Percentiles rank a stretch among this genome's conserved stretches.
phyloP scores from a whole-genome alignment of 2,329 filamentous ascomycete genomes.

The Pyrenochaeta sp. region DNA sequence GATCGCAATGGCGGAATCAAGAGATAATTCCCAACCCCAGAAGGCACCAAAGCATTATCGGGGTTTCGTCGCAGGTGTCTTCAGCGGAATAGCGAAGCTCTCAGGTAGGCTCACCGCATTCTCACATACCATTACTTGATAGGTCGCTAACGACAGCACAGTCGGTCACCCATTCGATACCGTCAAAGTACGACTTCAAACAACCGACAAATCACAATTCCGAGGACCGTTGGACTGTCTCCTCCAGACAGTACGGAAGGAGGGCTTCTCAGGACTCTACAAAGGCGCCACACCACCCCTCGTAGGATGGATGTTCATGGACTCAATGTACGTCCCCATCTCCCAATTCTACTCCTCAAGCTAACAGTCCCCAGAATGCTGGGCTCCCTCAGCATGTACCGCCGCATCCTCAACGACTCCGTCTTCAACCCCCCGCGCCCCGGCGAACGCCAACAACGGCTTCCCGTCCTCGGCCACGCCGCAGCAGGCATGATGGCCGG shows the following conservation, averaged over 20 bases:
- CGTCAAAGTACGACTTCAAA: slow-evolving; percentile 94
- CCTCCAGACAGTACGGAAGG: slow-evolving; percentile 81
- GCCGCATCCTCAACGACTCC: slow-evolving; percentile 79
- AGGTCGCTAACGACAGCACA: slow-evolving; percentile 37
- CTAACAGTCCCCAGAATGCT: slow-evolving; percentile 68
- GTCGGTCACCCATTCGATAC: slow-evolving; percentile 86
- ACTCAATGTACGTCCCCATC: slow-evolving; percentile 64
- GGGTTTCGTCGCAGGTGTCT: slow-evolving; percentile 97
- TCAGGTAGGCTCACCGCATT: slow-evolving; percentile 64
- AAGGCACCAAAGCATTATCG: slow-evolving; percentile 72
- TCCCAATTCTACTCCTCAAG: background rate
- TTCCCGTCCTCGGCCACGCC: slow-evolving; percentile 83
- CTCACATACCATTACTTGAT: background rate
- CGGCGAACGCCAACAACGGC: slow-evolving; percentile 53
- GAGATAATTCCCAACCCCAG: slow-evolving; percentile 33
- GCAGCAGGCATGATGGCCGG: slow-evolving; percentile 88
- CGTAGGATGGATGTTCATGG: slow-evolving; percentile 99
- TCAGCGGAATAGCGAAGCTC: slow-evolving; percentile 91
- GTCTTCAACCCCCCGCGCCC: slow-evolving; percentile 68
- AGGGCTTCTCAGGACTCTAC: slow-evolving; percentile 86
- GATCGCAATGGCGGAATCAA: slow-evolving; percentile 33
- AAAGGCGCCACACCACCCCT: slow-evolving; percentile 93
- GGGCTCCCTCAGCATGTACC: slow-evolving; percentile 89
- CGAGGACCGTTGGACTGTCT: slow-evolving; percentile 86
- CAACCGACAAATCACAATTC: slow-evolving; percentile 79